Percentiles rank a stretch among this genome's conserved stretches.
Conservation (phyloP, 1,284 basidiomycete species). For the Melanopsichium pennsylvanicum region DNA sequence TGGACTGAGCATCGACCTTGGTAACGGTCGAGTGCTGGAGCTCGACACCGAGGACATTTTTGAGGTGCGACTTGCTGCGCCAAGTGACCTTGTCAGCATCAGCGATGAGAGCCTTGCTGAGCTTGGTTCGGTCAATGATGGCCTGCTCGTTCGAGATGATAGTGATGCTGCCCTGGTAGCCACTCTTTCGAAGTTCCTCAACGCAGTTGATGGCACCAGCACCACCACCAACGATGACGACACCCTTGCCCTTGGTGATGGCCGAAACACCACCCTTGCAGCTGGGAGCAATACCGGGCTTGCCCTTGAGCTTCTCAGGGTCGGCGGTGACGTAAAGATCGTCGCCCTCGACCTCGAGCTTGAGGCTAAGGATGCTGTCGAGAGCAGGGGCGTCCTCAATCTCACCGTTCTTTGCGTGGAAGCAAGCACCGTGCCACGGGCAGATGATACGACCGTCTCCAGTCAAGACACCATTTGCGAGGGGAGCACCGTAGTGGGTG, state of each 20-base stretch:
- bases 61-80: slow-evolving; percentile 77
- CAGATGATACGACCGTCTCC: slow-evolving; percentile 79
- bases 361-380: slow-evolving; percentile 82
- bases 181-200: slow-evolving; percentile 84
- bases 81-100: slow-evolving; percentile 80
- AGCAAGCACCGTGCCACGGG: slow-evolving; percentile 93
- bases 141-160: slow-evolving; percentile 80
- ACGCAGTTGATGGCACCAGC: slow-evolving; percentile 80
- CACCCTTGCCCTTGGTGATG: slow-evolving; percentile 70
- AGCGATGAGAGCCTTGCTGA: slow-evolving; percentile 85
- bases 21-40: slow-evolving; percentile 71
- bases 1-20: slow-evolving; percentile 44
- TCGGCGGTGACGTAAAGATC: slow-evolving; percentile 84
- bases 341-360: slow-evolving; percentile 73
- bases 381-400: slow-evolving; percentile 89
- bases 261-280: slow-evolving; percentile 63
- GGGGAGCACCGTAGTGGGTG: slow-evolving; percentile 83
- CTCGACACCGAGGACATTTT: slow-evolving; percentile 80
- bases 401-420: slow-evolving; percentile 73
- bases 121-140: slow-evolving; percentile 88
- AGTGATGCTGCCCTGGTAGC: slow-evolving; percentile 79
- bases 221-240: slow-evolving; percentile 87
- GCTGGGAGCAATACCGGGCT: slow-evolving; percentile 48
- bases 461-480: slow-evolving; percentile 83
- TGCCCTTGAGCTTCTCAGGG: slow-evolving; percentile 71